These are phyloP conservation scores for Peronospora belbahrii DNA, from an alignment of 352 stramenopile species.

Conservation along the genomic window DNA sequence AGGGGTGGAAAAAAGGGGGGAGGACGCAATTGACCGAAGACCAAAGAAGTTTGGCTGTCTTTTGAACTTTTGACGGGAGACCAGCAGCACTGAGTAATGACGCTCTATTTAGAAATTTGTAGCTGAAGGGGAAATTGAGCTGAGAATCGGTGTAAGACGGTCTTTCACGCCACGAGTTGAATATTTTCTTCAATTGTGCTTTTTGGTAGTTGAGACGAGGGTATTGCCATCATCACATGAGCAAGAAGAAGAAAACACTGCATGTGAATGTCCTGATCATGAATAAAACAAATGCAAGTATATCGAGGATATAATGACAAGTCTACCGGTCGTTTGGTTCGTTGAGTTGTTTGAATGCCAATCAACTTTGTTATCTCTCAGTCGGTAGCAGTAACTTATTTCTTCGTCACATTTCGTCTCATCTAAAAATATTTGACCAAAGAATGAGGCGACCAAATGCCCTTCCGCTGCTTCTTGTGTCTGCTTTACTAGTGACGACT, in stretches of 20 bases:
- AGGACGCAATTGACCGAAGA: slow-evolving; percentile 23
- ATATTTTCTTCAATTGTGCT: too few species aligned
- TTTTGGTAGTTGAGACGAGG: too few species aligned
- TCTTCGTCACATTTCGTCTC: slow-evolving; percentile 5
- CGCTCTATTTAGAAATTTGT: slow-evolving; percentile 72
- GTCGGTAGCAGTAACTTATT: slow-evolving; percentile 17
- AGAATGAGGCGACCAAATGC: slow-evolving; percentile 4
- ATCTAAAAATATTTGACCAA: neutral
- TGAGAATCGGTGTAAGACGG: slow-evolving; percentile 30
- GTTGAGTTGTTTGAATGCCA: neutral
- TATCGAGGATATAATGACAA: too few species aligned
- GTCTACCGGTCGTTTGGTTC: too few species aligned
- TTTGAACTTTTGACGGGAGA: too few species aligned
- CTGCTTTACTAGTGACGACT: slow-evolving; percentile 2
- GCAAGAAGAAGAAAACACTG: too few species aligned
- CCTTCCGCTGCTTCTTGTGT: slow-evolving; percentile 4
- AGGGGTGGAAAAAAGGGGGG: slow-evolving; percentile 22
- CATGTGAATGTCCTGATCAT: neutral
- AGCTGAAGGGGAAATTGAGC: slow-evolving; percentile 62
- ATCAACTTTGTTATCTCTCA: slow-evolving; percentile 15
- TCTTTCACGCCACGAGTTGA: slow-evolving; percentile 20
- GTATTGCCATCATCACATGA: too few species aligned
- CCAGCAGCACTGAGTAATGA: slow-evolving; percentile 56
- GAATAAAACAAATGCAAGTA: too few species aligned
- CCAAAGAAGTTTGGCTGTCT: slow-evolving; percentile 13